Conservation (phyloP, 139 green algal genomes). For the Pseudopediastrum boryanum region DNA sequence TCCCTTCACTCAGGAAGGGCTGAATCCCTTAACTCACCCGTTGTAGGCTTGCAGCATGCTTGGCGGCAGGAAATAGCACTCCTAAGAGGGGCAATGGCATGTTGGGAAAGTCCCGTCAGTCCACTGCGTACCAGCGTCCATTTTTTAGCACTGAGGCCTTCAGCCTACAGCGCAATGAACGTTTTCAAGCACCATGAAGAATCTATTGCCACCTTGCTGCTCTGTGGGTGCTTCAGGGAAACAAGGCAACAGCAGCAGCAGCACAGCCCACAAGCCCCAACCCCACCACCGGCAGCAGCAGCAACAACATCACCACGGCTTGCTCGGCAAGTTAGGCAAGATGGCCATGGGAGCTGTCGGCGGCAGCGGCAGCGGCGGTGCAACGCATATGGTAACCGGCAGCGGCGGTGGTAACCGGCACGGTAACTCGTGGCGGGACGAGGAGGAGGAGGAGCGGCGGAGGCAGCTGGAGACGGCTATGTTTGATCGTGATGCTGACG, state of each 20-base stretch:
- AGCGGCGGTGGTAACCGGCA: background rate
- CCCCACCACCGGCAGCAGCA: background rate
- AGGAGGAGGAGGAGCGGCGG: background rate
- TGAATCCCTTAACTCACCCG: too few species aligned
- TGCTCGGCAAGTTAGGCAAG: constrained; percentile 14
- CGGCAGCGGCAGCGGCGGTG: background rate
- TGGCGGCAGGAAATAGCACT: too few species aligned
- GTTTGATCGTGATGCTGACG: too few species aligned
- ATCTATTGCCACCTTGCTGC: background rate
- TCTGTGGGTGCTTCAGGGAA: background rate
- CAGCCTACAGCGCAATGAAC: background rate
- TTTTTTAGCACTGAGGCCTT: too few species aligned
- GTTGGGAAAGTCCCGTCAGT: too few species aligned
- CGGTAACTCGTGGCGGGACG: background rate
- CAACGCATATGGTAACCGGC: background rate
- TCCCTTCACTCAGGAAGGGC: too few species aligned
- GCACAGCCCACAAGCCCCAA: background rate
- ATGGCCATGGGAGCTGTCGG: constrained; percentile 5
- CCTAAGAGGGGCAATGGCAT: too few species aligned
- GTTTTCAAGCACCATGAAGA: background rate
- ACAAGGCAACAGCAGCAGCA: constrained; percentile 1
- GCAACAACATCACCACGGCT: background rate
- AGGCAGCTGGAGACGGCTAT: background rate
- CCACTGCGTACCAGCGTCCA: too few species aligned
- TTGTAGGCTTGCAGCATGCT: too few species aligned